These are phyloP conservation scores for Lagenaria siceraria DNA, from an alignment of 306 rosid genomes.

Conservation along the genomic window DNA sequence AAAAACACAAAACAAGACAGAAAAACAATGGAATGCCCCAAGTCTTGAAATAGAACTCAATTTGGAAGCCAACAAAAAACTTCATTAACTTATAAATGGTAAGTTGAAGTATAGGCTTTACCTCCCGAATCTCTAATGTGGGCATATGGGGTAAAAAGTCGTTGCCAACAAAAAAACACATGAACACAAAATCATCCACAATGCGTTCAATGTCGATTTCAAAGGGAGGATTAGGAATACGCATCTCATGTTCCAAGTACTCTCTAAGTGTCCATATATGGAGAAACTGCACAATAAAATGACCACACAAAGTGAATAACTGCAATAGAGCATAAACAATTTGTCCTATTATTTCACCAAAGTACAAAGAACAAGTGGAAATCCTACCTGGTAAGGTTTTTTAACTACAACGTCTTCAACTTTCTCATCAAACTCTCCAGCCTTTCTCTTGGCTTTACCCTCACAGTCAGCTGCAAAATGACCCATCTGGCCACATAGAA, in stretches of 20 bases:
- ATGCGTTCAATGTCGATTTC: conserved; percentile 73
- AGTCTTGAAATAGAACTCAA: background rate
- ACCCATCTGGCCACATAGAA: conserved; percentile 90
- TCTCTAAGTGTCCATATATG: conserved; percentile 93
- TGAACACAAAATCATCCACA: conserved; percentile 91
- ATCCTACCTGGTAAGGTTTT: conserved; percentile 81
- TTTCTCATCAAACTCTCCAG: conserved; percentile 84
- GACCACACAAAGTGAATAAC: background rate
- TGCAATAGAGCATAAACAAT: background rate
- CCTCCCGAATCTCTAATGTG: conserved; percentile 96
- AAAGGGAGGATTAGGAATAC: conserved; percentile 57
- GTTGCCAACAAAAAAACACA: conserved; percentile 92
- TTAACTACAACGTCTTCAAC: conserved; percentile 41
- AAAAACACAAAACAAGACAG: no score
- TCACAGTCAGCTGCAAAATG: conserved; percentile 81
- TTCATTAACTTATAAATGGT: background rate
- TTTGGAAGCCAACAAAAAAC: background rate
- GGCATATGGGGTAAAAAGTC: conserved; percentile 99
- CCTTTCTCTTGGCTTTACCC: conserved; percentile 78
- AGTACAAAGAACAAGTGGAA: background rate
- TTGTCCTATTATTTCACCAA: background rate
- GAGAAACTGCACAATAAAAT: conserved; percentile 48
- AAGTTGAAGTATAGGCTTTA: conserved; percentile 9
- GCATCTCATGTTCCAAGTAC: conserved; percentile 76
- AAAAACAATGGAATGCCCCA: background rate